Base-by-base conservation (phyloP, 2,329 filamentous ascomycete species). In the Verticillium zaregamsianum region DNA sequence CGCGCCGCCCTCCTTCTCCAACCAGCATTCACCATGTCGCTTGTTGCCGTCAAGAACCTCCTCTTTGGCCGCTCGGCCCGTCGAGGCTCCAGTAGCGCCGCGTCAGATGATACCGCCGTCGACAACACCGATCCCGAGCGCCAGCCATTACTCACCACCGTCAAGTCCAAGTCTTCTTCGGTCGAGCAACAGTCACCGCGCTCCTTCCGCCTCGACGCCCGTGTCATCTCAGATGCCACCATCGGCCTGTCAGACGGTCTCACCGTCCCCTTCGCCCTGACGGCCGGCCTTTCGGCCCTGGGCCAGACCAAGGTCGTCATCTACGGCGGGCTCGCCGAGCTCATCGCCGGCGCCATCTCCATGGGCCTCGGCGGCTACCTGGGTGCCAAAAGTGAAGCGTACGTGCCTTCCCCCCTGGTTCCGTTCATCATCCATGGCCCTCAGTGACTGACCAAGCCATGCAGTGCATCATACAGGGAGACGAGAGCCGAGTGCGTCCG, bases 331-430 rank as follows among this genome's bases (percentile, higher is more conserved):
- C 78, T 91, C 33, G 90, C 90, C 5, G 90, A 93, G 77, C 81
- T 93, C 57, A 89, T 91, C 70, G 88, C 88, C 0, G 90, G 90
- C 20, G 86, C 88, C 66, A 91, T 93, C 66, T 89, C 85, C 60
- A 93, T 93, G 90, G 90, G 90, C 1, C 79, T 93, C 6, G 89
- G 90, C 28, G 90, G 87, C 7, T 92, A 90, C 71, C 79, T 93
- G 2, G 89, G 88, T 9, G 88, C 87, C 32, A 77, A 80, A 52
- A 86, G 84, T 0, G 85, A 88, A 69, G 64, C 60, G 66, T 67
- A 62, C 54, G 66, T 61, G 8, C 12, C 17, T 4, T 17, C 28
- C 15, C 31, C 32, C 25, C 2, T 17, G 45, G 14, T 5, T 14
- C 28, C 23, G 15, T 9, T 59, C 67, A 57, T 65, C 35, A 14